Evolutionary conservation across 139 green algal species (phyloP).

Genomic region (Chlamydomonas schloesseri): DNA sequence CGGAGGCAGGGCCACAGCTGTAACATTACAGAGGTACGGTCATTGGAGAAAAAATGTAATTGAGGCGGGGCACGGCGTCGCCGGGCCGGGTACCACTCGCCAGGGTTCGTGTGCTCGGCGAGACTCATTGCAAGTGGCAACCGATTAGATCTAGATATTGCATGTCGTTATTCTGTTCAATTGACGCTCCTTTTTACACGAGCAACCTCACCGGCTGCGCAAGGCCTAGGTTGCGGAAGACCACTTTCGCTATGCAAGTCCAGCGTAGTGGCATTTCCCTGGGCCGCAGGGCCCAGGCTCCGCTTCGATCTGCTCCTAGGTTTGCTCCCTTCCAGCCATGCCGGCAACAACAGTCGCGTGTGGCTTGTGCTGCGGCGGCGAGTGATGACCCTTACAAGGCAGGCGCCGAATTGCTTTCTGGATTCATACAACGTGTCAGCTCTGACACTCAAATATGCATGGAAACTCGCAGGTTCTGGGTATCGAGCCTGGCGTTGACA

Average conservation of each 20-base stretch:
- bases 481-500: constrained; percentile 53
- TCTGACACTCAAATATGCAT: neutral
- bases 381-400: constrained; percentile 31
- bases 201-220: too few species aligned
- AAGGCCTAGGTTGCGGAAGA: too few species aligned
- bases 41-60: too few species aligned
- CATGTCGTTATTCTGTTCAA: neutral
- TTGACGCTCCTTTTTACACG: too few species aligned
- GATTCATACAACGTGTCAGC: neutral
- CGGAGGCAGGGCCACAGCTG: too few species aligned
- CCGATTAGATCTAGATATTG: too few species aligned
- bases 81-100: too few species aligned
- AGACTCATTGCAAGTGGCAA: too few species aligned
- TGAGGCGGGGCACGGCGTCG: too few species aligned
- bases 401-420: neutral
- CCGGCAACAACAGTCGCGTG: neutral
- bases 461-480: constrained; percentile 55
- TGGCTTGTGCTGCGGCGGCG: neutral
- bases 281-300: neutral
- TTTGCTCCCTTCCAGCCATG: constrained; percentile 12
- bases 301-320: neutral
- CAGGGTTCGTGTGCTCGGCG: too few species aligned
- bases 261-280: neutral
- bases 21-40: too few species aligned
- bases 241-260: constrained; percentile 4